A percentile compares a stretch with the other conserved stretches of the same genome.
These are phyloP conservation scores for Calonectria pseudoreteaudii DNA, from an alignment of 2,329 filamentous ascomycete species.

Conservation along the genomic window DNA sequence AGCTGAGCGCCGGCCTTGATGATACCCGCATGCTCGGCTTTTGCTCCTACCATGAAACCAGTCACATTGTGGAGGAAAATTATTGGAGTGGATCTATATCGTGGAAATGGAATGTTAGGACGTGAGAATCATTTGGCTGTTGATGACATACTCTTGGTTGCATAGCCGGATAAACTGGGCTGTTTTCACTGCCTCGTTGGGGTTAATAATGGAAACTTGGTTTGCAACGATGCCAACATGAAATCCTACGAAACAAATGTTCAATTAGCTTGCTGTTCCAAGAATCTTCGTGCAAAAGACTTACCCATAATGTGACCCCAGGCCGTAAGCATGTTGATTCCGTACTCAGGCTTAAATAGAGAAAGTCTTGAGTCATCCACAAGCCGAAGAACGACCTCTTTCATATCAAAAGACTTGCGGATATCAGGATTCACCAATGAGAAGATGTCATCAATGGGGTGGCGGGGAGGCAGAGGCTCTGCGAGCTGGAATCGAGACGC, in stretches of 20 bases:
- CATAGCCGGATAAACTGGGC: constrained; percentile 58
- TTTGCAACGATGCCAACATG: constrained; percentile 55
- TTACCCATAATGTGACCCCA: constrained; percentile 52
- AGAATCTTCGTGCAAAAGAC: background rate
- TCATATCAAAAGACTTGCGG: constrained; percentile 43
- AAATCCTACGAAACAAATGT: constrained; percentile 39
- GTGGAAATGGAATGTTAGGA: background rate
- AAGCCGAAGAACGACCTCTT: constrained; percentile 53
- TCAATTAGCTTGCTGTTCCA: background rate
- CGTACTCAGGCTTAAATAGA: constrained; percentile 55
- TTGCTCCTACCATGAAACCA: constrained; percentile 60
- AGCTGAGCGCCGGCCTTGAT: constrained; percentile 59
- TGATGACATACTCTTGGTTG: constrained; percentile 52
- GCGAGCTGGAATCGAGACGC: background rate
- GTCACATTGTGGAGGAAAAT: constrained; percentile 61
- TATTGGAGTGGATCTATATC: constrained; percentile 49
- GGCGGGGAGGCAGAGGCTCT: constrained; percentile 38
- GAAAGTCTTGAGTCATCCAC: constrained; percentile 55
- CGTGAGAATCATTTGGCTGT: background rate
- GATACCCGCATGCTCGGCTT: constrained; percentile 56
- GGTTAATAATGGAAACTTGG: constrained; percentile 53
- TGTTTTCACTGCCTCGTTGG: constrained; percentile 53
- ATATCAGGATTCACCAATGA: constrained; percentile 52
- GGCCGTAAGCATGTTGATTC: constrained; percentile 50
- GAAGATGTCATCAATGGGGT: constrained; percentile 52